phyloP scores from a whole-genome alignment of 495 filamentous ascomycete species.

The Xylaria telfairii region DNA sequence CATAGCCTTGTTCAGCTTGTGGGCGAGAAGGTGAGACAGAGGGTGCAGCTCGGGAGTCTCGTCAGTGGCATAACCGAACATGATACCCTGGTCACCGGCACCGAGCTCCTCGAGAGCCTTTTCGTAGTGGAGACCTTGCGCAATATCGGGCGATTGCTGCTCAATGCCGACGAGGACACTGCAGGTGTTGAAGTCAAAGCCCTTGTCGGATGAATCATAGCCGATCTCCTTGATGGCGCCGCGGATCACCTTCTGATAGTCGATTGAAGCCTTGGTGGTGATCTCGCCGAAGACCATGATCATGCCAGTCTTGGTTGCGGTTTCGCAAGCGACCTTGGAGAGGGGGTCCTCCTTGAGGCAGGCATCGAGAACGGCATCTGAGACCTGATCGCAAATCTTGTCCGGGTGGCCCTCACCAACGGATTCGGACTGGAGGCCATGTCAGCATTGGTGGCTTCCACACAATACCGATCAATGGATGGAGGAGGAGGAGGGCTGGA shows the following conservation, averaged over 20 bases:
- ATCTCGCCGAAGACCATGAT: slow-evolving; percentile 99
- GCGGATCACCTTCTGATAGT: slow-evolving; percentile 99
- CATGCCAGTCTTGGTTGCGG: slow-evolving; percentile 99
- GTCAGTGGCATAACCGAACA: slow-evolving; percentile 99
- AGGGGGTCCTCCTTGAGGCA: slow-evolving; percentile 92
- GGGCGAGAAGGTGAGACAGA: slow-evolving; percentile 87
- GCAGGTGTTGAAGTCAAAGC: slow-evolving; percentile 99
- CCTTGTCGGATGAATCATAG: slow-evolving; percentile 95
- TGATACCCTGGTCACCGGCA: slow-evolving; percentile 99
- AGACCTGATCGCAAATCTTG: slow-evolving; percentile 98
- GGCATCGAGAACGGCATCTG: slow-evolving; percentile 97
- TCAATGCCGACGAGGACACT: slow-evolving; percentile 99
- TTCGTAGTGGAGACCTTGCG: slow-evolving; percentile 96
- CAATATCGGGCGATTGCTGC: slow-evolving; percentile 98
- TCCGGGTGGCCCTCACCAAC: slow-evolving; percentile 98
- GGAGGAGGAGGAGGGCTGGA: too few relatives aligned
- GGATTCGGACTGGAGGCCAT: slow-evolving; percentile 74
- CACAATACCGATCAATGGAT: slow-evolving; percentile 21
- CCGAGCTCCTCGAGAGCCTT: slow-evolving; percentile 96
- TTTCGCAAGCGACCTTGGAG: slow-evolving; percentile 99
- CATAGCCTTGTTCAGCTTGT: slow-evolving; percentile 96
- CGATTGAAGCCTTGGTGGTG: slow-evolving; percentile 90
- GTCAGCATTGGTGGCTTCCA: slow-evolving; percentile 4
- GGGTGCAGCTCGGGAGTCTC: slow-evolving; percentile 98
- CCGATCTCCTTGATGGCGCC: slow-evolving; percentile 96